phyloP scores from a whole-genome alignment of 495 filamentous ascomycete species.

The Xylaria longipes region DNA sequence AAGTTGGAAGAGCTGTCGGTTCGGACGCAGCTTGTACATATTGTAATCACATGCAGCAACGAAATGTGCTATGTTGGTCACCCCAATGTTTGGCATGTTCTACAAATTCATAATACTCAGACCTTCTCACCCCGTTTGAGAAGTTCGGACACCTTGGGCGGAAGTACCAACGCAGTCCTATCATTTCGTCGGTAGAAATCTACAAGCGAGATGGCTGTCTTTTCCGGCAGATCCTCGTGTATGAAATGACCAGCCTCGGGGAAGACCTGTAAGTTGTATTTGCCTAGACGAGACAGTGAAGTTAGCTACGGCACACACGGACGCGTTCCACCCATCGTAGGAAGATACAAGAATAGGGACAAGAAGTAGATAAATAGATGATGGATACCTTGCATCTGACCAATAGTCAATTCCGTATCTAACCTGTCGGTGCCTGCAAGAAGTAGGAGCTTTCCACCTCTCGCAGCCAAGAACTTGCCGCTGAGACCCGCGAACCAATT shows the following conservation, averaged over 20 bases:
- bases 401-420: constrained; percentile 95
- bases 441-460: constrained; percentile 87
- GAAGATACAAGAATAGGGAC: neutral
- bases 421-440: constrained; percentile 93
- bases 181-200: constrained; percentile 95
- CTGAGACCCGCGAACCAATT: constrained; percentile 91
- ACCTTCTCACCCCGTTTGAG: constrained; percentile 60
- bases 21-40: constrained; percentile 5
- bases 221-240: constrained; percentile 91
- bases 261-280: constrained; percentile 94
- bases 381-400: constrained; percentile 87
- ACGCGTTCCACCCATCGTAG: neutral
- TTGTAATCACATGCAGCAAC: neutral
- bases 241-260: constrained; percentile 96
- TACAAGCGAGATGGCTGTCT: constrained; percentile 79
- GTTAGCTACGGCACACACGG: neutral
- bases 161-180: constrained; percentile 79
- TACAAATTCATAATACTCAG: constrained; percentile 31
- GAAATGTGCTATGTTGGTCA: neutral
- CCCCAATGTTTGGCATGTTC: neutral
- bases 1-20: neutral
- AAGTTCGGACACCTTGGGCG: constrained; percentile 80
- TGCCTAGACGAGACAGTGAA: constrained; percentile 60
- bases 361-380: neutral
- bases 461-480: constrained; percentile 81